Conservation (phyloP, 1,284 basidiomycete species). For the Vanrija sp. region DNA sequence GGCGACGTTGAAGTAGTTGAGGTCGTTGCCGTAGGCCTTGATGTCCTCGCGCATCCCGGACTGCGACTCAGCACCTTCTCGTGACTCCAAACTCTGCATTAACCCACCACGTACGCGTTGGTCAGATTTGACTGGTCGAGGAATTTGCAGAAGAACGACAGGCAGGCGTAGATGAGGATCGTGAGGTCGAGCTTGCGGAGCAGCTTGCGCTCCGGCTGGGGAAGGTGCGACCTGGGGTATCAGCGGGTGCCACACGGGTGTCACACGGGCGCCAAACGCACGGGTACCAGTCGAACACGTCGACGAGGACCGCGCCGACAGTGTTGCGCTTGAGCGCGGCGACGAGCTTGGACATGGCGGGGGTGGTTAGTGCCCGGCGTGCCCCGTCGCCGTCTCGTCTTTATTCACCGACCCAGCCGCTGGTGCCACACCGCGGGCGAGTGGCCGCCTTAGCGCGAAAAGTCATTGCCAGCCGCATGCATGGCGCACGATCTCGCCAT, state of each 20-base stretch:
- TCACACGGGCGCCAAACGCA: background rate
- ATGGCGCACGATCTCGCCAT: too few relatives aligned
- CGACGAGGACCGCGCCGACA: conserved; percentile 14
- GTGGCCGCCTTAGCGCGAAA: too few relatives aligned
- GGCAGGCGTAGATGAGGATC: conserved; percentile 24
- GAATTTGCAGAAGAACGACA: conserved; percentile 19
- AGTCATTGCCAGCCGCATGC: too few relatives aligned
- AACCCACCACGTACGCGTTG: conserved; percentile 24
- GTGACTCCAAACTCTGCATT: background rate
- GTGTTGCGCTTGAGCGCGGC: conserved; percentile 2
- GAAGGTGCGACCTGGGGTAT: conserved; percentile 12
- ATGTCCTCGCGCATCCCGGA: conserved; percentile 26
- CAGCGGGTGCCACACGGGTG: background rate
- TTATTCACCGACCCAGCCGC: too few relatives aligned
- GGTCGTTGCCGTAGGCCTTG: conserved; percentile 19
- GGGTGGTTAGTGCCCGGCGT: background rate
- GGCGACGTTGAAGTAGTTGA: conserved; percentile 22
- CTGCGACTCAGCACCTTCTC: too few relatives aligned
- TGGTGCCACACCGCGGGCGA: too few relatives aligned
- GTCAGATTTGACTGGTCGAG: conserved; percentile 25
- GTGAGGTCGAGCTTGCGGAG: conserved; percentile 24
- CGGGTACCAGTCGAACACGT: conserved; percentile 30
- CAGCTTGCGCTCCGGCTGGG: conserved; percentile 17
- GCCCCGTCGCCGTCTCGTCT: background rate
- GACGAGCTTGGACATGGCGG: conserved; percentile 1